Base-by-base conservation (phyloP, 768 basidiomycete genomes). In the Trametes cubensis region DNA sequence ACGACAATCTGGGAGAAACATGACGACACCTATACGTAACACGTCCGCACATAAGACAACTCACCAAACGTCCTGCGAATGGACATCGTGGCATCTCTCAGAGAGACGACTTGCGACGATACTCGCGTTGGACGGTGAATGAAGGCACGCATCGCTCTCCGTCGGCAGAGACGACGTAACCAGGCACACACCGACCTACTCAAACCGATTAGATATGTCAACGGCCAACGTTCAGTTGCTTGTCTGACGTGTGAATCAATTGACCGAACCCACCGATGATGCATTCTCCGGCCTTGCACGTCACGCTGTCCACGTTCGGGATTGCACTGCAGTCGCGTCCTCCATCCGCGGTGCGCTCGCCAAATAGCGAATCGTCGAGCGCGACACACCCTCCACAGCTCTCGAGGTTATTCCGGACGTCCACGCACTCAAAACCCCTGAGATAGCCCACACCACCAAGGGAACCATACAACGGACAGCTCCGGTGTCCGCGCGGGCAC, bases 281-380 rank as follows among this genome's bases (percentile, higher is more conserved):
- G 63, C 80, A 82, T 38, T 64, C 41, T 14, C 78, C 75, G 8
- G 63, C 61, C 7, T 64, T 59, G 69, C 80, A 81, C 11, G 68
- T 64, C 23, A 81, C 78, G 8, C 70, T 58, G 55, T 75, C 73
- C 17, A 78, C 78, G 51, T 77, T 69, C 20, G 77, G 74, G 61
- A 81, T 80, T 8, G 71, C 69, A 51, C 77, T 79, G 69, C 81
- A 82, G 67, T 81, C 80, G 41, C 77, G 65, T 1, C 80, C 80
- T 10, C 71, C 72, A n/a, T 69, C 73, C 18, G 56, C 58, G 45
- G 66, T 68, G n/a, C 46, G 55, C 48, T 66, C 59, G 13, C 71
- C 68, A 47, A 56, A 42, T 56, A 57, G 63, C 52, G 66, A 67
- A 49, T 64, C 63, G 50, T 55, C 57, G 44, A 23, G 23, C 46